phyloP scores from a whole-genome alignment of 108 stramenopile species.

The Bacterosira constricta region DNA sequence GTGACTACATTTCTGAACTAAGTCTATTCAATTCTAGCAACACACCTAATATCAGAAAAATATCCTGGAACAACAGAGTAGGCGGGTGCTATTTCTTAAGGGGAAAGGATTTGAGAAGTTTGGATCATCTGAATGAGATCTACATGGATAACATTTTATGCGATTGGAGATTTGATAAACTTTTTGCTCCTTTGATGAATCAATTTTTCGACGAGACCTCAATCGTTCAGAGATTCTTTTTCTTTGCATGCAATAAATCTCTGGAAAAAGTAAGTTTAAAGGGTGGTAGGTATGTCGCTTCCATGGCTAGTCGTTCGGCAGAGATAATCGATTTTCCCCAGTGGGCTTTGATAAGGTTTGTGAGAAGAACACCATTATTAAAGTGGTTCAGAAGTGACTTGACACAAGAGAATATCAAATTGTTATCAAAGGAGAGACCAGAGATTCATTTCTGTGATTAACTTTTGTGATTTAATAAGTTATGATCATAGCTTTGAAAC shows the following conservation, averaged over 20 bases:
- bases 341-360: slow-evolving; percentile 43
- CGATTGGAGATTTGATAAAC: slow-evolving; percentile 14
- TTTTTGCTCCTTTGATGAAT: slow-evolving; percentile 13
- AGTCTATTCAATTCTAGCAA: slow-evolving; percentile 17
- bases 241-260: slow-evolving; percentile 15
- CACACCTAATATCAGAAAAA: slow-evolving; percentile 32
- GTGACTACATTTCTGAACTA: slow-evolving; percentile 17
- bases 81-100: slow-evolving; percentile 32
- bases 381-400: slow-evolving; percentile 55
- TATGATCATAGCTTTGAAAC: slow-evolving; percentile 10
- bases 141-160: slow-evolving; percentile 20
- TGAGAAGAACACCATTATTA: slow-evolving; percentile 23
- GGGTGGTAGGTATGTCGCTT: slow-evolving; percentile 26
- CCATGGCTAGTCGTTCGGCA: background rate
- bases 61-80: slow-evolving; percentile 43
- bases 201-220: slow-evolving; percentile 25
- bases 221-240: slow-evolving; percentile 23
- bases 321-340: slow-evolving; percentile 31
- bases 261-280: slow-evolving; percentile 44
- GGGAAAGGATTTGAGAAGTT: slow-evolving; percentile 34
- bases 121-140: slow-evolving; percentile 46
- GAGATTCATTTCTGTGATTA: slow-evolving; percentile 46
- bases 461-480: background rate
- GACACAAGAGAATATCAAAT: slow-evolving; percentile 32
- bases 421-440: slow-evolving; percentile 43